phyloP scores from a whole-genome alignment of 225 moss, liverwort and hornwort genomes.

The Polytrichum commune region DNA sequence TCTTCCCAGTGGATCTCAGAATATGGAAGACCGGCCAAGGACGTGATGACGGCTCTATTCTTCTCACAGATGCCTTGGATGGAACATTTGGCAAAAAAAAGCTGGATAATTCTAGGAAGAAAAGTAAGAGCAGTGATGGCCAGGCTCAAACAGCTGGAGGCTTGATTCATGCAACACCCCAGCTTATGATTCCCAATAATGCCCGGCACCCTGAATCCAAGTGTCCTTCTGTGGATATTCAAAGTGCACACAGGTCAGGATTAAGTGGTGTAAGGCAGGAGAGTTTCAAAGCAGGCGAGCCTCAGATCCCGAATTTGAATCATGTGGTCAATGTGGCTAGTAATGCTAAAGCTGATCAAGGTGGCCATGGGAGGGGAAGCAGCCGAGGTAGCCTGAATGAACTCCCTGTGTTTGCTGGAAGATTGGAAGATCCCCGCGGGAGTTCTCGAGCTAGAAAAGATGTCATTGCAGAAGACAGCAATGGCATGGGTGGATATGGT shows the following conservation, averaged over 20 bases:
- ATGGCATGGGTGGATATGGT: constrained; percentile 38
- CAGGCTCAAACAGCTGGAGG: constrained; percentile 32
- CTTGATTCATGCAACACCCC: constrained; percentile 8
- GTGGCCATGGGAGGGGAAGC: constrained; percentile 47
- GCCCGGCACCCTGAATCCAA: too few species aligned
- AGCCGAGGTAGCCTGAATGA: constrained; percentile 40
- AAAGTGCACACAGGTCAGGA: too few species aligned
- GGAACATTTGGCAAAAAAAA: constrained; percentile 46
- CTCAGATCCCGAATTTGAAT: neutral
- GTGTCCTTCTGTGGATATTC: too few species aligned
- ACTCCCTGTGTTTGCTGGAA: constrained; percentile 37
- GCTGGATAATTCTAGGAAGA: too few species aligned
- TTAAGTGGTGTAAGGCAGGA: too few species aligned
- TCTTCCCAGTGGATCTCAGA: constrained; percentile 72
- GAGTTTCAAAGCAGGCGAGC: too few species aligned
- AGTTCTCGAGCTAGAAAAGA: constrained; percentile 15
- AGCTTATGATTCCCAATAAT: too few species aligned
- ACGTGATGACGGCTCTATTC: constrained; percentile 45
- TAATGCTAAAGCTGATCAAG: constrained; percentile 27
- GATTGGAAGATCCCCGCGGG: constrained; percentile 47
- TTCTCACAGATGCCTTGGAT: constrained; percentile 72
- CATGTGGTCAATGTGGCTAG: constrained; percentile 32
- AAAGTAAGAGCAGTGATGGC: constrained; percentile 27
- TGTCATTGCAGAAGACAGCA: too few species aligned
- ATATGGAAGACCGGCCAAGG: constrained; percentile 70